Percentiles rank a stretch among this genome's conserved stretches.
These are phyloP conservation scores for Aureobasidium musti DNA, from an alignment of 2,329 filamentous ascomycete genomes.

Conservation along the genomic window DNA sequence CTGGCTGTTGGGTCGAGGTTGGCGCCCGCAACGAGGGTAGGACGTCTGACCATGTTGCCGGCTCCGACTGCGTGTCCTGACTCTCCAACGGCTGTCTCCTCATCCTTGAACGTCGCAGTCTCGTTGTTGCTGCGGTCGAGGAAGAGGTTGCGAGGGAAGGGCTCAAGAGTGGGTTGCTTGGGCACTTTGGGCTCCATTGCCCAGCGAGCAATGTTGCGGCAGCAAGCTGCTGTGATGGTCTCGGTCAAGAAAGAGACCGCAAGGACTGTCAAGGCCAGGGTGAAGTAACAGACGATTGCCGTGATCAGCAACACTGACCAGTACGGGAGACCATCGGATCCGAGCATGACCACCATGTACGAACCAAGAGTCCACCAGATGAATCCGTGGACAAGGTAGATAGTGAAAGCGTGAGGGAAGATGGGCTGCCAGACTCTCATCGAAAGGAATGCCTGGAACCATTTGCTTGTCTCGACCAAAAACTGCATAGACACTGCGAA, in stretches of 20 bases:
- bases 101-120: background rate
- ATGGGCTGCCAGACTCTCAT: slow-evolving; percentile 45
- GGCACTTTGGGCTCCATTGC: slow-evolving; percentile 35
- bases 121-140: slow-evolving; percentile 29
- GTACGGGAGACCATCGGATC: slow-evolving; percentile 39
- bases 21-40: background rate
- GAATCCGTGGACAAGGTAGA: slow-evolving; percentile 53
- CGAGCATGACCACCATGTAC: slow-evolving; percentile 44
- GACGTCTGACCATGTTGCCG: slow-evolving; percentile 7
- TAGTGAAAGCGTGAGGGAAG: slow-evolving; percentile 54
- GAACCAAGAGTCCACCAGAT: slow-evolving; percentile 50
- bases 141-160: slow-evolving; percentile 35
- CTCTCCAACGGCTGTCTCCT: background rate
- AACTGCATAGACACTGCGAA: slow-evolving; percentile 44
- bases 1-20: background rate
- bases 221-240: slow-evolving; percentile 19
- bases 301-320: slow-evolving; percentile 43
- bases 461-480: slow-evolving; percentile 43
- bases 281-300: slow-evolving; percentile 42
- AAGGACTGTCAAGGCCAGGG: slow-evolving; percentile 31
- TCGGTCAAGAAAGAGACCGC: slow-evolving; percentile 24
- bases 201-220: slow-evolving; percentile 36
- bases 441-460: slow-evolving; percentile 48
- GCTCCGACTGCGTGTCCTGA: background rate
- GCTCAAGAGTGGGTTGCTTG: slow-evolving; percentile 34